Evolutionary conservation across 2,329 filamentous ascomycete genomes (phyloP), one percentile per base, ranked within the genome.

Genomic region (Diplodia sapinea): DNA sequence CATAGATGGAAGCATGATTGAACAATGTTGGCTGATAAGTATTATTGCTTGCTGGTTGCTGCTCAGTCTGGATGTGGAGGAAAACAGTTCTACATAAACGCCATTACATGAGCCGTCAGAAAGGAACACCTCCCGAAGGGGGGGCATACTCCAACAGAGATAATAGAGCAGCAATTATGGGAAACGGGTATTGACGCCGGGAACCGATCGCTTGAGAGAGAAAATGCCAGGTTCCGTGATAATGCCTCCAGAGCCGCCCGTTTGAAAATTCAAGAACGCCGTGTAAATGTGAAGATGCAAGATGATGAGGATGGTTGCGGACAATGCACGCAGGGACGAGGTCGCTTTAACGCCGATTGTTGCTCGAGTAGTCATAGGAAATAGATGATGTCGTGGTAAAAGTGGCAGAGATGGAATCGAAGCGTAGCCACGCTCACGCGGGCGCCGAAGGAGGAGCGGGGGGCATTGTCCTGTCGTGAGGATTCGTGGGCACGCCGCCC

Each of bases 151-250:
- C 36, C 51, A 50, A 49, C 23, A 57, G 31, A 17, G 43, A 57
- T 20, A 57, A 57, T 26, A 50, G 64, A 55, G 54, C 57, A 62
- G 57, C 64, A 50, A 57, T 49, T 50, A 57, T 33, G 33, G 64
- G 36, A 57, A 66, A 56, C 50, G 65, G 65, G 65, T 67, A 67
- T 67, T 67, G 65, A 52, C 64, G 52, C 64, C 54, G 40, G 63
- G 51, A 66, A 33, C 64, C 64, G 51, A 38, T 50, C 52, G 63
- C 51, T 56, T 56, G 38, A 57, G 38, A 56, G 52, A 55, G 55
- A 65, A 65, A 43, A 66, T 66, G 64, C 64, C 64, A 51, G 62
- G 38, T 56, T 47, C 64, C 52, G 52, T 66, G 51, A 56, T 66
- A 38, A 66, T 66, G 64, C 64, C 64, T 43, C 51, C 63, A 40